Percentiles rank a stretch among this genome's conserved stretches.
phyloP scores from a whole-genome alignment of 257 asterid species.

The Lavandula angustifolia region DNA sequence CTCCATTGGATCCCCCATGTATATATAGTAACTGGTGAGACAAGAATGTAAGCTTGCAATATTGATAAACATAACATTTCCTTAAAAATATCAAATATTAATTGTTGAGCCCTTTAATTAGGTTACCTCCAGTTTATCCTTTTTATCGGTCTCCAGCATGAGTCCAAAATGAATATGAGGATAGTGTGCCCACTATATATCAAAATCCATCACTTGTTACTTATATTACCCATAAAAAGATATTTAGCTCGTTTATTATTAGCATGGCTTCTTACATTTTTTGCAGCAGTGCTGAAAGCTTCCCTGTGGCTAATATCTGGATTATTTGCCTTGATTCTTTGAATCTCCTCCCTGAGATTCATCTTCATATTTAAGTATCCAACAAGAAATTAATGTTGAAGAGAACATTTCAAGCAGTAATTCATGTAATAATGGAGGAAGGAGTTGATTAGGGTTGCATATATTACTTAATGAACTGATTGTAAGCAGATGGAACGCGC shows the following conservation, averaged over 20 bases:
- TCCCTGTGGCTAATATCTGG: conserved; percentile 90
- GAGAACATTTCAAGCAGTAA: not conserved
- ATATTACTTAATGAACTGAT: conserved; percentile 83
- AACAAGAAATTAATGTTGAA: not conserved
- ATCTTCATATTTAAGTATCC: not conserved
- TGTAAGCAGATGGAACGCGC: conserved; percentile 90
- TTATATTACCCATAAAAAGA: not conserved
- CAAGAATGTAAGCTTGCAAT: too few species aligned
- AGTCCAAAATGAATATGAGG: conserved; percentile 95
- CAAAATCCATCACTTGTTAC: conserved; percentile 16
- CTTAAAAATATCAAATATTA: too few species aligned
- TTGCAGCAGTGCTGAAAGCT: conserved; percentile 94
- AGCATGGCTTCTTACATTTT: conserved; percentile 53
- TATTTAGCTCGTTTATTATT: too few species aligned
- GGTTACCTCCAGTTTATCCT: conserved; percentile 47
- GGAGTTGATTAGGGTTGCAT: conserved; percentile 3
- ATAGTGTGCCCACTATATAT: conserved; percentile 81
- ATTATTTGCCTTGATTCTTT: conserved; percentile 81
- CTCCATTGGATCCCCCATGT: too few species aligned
- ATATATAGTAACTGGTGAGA: too few species aligned
- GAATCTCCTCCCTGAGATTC: conserved; percentile 76
- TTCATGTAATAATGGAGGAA: not conserved
- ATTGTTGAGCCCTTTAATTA: too few species aligned
- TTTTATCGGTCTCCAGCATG: conserved; percentile 70
- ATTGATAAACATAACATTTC: too few species aligned